Evolutionary conservation across 2,329 filamentous ascomycete species (phyloP), one percentile per base, ranked within the genome.

Genomic region (Colletotrichum sp.): DNA sequence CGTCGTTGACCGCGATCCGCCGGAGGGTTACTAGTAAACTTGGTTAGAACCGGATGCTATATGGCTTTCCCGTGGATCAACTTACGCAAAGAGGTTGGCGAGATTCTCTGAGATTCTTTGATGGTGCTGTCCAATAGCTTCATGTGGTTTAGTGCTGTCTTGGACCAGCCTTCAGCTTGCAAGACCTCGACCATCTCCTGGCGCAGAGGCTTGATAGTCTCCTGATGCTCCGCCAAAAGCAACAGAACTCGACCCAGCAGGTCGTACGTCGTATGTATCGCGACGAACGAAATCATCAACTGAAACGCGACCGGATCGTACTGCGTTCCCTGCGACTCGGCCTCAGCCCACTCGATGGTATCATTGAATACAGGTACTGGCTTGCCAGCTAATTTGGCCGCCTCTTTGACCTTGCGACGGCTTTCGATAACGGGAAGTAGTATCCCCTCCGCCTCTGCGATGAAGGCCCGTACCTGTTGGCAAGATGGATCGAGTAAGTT

Each of bases 221-320:
- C 84, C 0, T 84, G 84, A 48, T 86, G 78, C 4, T 81, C 79
- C 4, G 80, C 81, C 14, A 89, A 76, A 26, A 88, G 84, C 34
- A 83, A 83, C 30, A 89, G 77, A 3, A 83, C 79, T 7, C 86
- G 83, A 4, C 82, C 81, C 1, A 83, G n/a, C 7, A 82, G 71
- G 64, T 86, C 83, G 1, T 83, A 83, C 0, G 86, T 87, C 6
- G 85, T 87, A 78, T 88, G 86, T 34, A 87, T 86, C 10, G 86
- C 84, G 3, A 83, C 85, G 57, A 95, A 94, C 60, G 94, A 91
- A 0, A 97, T 96, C 9, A 98, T 89, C 32, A 95, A 89, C 82
- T 98, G 95, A 48, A 95, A 95, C 13, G 83, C 84, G 16, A 93
- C 87, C 0, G 89, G 85, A 82, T 96, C 90, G 82, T 95, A 96